phyloP scores from a whole-genome alignment of 2,329 filamentous ascomycete species.

The Catunica adiposa region DNA sequence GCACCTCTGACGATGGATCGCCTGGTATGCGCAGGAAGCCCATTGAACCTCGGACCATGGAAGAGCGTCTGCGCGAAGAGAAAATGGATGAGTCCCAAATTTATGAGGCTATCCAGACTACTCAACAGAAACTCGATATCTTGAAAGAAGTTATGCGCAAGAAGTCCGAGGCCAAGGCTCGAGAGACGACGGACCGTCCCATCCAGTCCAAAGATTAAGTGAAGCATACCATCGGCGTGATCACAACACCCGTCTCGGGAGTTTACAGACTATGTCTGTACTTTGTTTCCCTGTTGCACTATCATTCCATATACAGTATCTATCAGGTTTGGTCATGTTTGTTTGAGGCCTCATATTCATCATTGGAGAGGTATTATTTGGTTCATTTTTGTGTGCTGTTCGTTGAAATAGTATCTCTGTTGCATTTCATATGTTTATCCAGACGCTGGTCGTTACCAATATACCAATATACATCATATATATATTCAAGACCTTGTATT shows the following conservation, averaged over 20 bases:
- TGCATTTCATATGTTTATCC: neutral
- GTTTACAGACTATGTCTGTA: no score
- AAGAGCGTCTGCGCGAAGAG: conserved; percentile 41
- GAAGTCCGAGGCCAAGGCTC: conserved; percentile 24
- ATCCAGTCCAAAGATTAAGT: neutral
- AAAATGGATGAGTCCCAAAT: conserved; percentile 58
- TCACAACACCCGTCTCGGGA: no score
- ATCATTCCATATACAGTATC: neutral
- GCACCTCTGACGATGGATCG: neutral
- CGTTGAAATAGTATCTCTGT: neutral
- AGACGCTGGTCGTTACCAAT: neutral
- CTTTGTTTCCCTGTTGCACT: neutral
- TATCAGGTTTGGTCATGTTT: neutral
- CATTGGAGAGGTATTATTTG: no score
- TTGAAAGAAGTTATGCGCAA: conserved; percentile 57
- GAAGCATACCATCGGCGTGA: neutral
- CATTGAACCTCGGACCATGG: conserved; percentile 37
- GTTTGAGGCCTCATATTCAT: neutral
- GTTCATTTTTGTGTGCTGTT: neutral
- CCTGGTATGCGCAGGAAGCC: conserved; percentile 25
- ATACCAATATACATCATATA: neutral
- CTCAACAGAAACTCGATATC: conserved; percentile 65
- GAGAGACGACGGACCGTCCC: neutral
- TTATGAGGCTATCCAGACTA: conserved; percentile 65
- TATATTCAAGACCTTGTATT: no score